Percentiles rank a stretch among this genome's conserved stretches.
These are phyloP conservation scores for Ocimum tenuiflorum DNA, from an alignment of 257 asterid species.

Conservation along the genomic window DNA sequence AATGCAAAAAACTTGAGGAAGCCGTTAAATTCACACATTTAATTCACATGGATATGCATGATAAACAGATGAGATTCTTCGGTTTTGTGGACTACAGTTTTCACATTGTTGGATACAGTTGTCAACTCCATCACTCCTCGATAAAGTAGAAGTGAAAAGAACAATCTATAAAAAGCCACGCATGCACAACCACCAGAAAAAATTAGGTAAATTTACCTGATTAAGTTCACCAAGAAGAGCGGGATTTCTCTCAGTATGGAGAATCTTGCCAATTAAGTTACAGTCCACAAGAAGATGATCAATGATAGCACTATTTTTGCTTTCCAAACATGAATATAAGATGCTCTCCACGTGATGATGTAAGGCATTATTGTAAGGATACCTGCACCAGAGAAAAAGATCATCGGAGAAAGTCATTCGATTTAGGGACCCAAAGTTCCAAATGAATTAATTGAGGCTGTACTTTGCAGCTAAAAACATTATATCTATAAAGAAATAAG, in stretches of 20 bases:
- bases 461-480: not conserved
- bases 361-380: constrained; percentile 85
- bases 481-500: not conserved
- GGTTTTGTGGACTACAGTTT: constrained; percentile 6
- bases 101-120: constrained; percentile 4
- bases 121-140: not conserved
- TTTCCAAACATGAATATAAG: constrained; percentile 75
- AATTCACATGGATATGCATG: not conserved
- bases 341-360: constrained; percentile 97
- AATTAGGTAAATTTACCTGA: constrained; percentile 36
- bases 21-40: not conserved
- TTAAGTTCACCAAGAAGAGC: constrained; percentile 42
- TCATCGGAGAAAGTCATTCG: not conserved
- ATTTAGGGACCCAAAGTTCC: not conserved
- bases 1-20: not conserved
- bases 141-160: constrained; percentile 10
- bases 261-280: constrained; percentile 60
- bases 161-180: constrained; percentile 3
- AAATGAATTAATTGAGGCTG: not conserved
- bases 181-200: not conserved
- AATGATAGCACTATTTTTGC: constrained; percentile 47
- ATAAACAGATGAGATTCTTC: not conserved
- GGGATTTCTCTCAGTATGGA: constrained; percentile 62
- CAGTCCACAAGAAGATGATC: constrained; percentile 75
- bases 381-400: constrained; percentile 42